Evolutionary conservation across 805 yeast species (phyloP), one percentile per base, ranked within the genome.

Genomic region (Cyberlindnera mrakii): DNA sequence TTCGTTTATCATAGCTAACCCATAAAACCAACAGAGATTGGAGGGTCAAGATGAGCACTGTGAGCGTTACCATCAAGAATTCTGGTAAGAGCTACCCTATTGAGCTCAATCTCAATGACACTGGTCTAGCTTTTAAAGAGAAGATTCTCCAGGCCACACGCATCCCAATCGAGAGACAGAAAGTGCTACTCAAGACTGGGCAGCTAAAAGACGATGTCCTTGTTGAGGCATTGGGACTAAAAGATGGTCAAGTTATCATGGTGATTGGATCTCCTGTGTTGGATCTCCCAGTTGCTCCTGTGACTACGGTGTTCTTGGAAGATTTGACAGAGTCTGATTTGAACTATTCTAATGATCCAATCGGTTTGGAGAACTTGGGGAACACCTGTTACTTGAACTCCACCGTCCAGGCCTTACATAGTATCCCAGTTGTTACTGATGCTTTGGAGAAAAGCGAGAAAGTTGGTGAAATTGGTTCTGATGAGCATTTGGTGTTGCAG

Each of bases 351-450:
- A 25, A 62, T 63, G 48, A 66, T 52, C 99, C 99, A 1, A 83
- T 88, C 20, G 99, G 99, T 0, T 72, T 93, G 54, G 86, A 84
- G 64, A 93, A 93, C 60, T 84, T 90, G 61, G 99, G 99, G 16
- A 93, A 93, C 58, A 93, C 99, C 0, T 93, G 99, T 64, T 90
- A 90, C 58, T 68, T 93, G 61, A 93, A 93, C 60, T 90, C 98
- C 0, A 72, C 93, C 35, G 67, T 93, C 38, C 99, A 93, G 60
- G 88, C 85, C 46, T 80, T 91, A 54, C 87, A 85, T 64, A 84
- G 87, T 30, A 75, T 91, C 25, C 75, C 77, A 43, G 87, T 88
- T 0, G 68, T 93, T 35, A 73, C 95, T 48, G 75, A 81, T 3
- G 67, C 75, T 52, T 72, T 89, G 29, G 55, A 84, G 42, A 54